Evolutionary conservation across 441 rosid genomes (phyloP), one percentile per base, ranked within the genome.

Genomic region (Populus hybrid): DNA sequence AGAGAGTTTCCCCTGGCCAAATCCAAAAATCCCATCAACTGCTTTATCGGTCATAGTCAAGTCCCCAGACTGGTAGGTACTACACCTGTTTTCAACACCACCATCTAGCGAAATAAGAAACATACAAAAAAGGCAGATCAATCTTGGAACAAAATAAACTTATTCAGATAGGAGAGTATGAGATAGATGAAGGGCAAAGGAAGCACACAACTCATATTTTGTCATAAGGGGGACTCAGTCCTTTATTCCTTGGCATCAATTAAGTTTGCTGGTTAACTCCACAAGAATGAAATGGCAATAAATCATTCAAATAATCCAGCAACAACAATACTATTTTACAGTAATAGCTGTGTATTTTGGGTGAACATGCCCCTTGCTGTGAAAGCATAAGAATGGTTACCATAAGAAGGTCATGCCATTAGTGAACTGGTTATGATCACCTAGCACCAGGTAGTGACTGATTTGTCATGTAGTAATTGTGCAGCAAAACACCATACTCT

Each of bases 21-120:
- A 91, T 65, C 98, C 99, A 63, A 95, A 91, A 57, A 95, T 95
- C 70, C 99, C 99, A 80, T 94, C 97, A 76, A 95, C 88, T 6
- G 99, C 96, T 84, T 93, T 88, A 73, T 93, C 98, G 0, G 94
- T 81, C 87, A 89, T 92, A 6, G 85, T 88, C 80, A 95, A 83
- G 84, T 92, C 97, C 57, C 99, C 99, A 1, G 85, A 87, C 79
- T 92, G 95, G 5, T 73, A 73, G 30, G 92, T 88, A 84, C 97
- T 94, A 24, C 99, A 95, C 83, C 99, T 95, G 95, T 88, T 87
- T 67, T 79, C 78, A 83, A 69, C 63, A 67, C 54, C 72, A 74
- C 40, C 72, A 76, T 67, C 67, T 65, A 80, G 35, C 70, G 64
- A 67, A 78, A 79, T 80, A 35, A 83, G 78, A 18, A 80, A 46